Evolutionary conservation across 768 basidiomycete genomes (phyloP).

Genomic region (Leucosporidium creatinivorum): DNA sequence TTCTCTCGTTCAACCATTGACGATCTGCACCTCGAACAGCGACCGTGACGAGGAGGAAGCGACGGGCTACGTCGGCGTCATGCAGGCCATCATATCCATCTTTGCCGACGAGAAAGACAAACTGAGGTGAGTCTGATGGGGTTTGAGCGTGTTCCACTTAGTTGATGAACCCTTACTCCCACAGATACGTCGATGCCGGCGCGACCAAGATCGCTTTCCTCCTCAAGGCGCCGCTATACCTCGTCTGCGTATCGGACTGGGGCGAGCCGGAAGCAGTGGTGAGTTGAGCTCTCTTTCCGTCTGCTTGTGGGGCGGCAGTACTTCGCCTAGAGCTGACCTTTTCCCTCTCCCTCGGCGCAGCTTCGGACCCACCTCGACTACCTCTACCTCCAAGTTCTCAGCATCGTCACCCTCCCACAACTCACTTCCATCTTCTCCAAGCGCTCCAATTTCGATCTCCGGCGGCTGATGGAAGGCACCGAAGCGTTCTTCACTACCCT

Average conservation of each 20-base stretch:
- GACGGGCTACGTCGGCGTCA: conserved; percentile 77
- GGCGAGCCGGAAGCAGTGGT: conserved; percentile 95
- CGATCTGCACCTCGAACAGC: conserved; percentile 1
- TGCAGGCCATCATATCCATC: conserved; percentile 91
- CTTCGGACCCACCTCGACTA: conserved; percentile 89
- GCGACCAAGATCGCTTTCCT: conserved; percentile 76
- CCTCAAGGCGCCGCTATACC: conserved; percentile 79
- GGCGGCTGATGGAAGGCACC: conserved; percentile 49
- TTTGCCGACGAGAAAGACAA: conserved; percentile 87
- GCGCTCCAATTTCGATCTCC: conserved; percentile 82
- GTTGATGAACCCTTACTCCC: neutral
- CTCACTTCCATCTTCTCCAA: conserved; percentile 77
- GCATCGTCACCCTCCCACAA: conserved; percentile 77
- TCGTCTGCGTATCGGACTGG: conserved; percentile 84
- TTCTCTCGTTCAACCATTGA: conserved; percentile 43
- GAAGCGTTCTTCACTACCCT: conserved; percentile 41
- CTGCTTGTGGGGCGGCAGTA: too few species aligned
- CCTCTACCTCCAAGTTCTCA: conserved; percentile 84
- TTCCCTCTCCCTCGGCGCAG: conserved; percentile 47
- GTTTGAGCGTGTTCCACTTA: conserved; percentile 38
- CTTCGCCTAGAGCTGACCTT: too few species aligned
- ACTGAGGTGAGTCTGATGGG: conserved; percentile 39
- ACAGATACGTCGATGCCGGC: conserved; percentile 72
- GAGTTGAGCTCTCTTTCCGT: conserved; percentile 39
- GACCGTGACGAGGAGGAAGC: conserved; percentile 50